These are phyloP conservation scores for Trypanosoma grayi DNA, from an alignment of 208 protist genomes.

Conservation along the genomic window DNA sequence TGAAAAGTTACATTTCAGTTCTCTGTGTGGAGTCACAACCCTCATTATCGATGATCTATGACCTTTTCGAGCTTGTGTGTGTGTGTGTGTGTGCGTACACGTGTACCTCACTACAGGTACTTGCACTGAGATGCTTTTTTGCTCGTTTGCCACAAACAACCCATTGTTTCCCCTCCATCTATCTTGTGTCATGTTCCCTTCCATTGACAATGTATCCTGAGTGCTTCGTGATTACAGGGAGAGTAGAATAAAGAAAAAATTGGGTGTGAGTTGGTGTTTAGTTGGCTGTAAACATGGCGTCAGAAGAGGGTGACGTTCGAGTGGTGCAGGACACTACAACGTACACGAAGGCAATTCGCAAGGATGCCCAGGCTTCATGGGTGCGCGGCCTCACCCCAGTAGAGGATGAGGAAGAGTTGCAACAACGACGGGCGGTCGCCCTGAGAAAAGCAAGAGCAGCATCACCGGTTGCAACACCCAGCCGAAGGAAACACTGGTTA, in stretches of 20 bases:
- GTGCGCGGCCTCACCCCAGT: constrained; percentile 70
- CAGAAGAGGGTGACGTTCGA: constrained; percentile 24
- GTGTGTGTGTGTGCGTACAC: constrained; percentile 2
- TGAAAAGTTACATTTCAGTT: no score
- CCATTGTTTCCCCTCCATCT: no score
- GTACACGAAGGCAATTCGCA: constrained; percentile 48
- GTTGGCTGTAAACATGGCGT: no score
- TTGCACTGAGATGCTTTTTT: no score
- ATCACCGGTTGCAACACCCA: no score
- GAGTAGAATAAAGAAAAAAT: constrained; percentile 2
- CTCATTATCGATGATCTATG: background rate
- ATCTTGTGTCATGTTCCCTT: no score
- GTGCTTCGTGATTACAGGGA: no score
- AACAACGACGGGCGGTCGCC: no score
- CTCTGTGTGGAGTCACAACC: background rate
- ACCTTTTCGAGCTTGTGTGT: background rate
- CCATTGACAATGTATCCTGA: no score
- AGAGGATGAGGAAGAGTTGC: constrained; percentile 25
- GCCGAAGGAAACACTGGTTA: constrained; percentile 31
- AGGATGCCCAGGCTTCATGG: constrained; percentile 50
- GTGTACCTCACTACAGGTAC: no score
- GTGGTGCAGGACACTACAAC: constrained; percentile 61
- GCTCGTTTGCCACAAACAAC: no score
- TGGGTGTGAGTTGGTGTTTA: no score
- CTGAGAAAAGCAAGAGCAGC: background rate